Percentiles rank a stretch among this genome's conserved stretches.
Conservation (phyloP, 2,329 filamentous ascomycete genomes). For the Byssoonygena ceratinophila region DNA sequence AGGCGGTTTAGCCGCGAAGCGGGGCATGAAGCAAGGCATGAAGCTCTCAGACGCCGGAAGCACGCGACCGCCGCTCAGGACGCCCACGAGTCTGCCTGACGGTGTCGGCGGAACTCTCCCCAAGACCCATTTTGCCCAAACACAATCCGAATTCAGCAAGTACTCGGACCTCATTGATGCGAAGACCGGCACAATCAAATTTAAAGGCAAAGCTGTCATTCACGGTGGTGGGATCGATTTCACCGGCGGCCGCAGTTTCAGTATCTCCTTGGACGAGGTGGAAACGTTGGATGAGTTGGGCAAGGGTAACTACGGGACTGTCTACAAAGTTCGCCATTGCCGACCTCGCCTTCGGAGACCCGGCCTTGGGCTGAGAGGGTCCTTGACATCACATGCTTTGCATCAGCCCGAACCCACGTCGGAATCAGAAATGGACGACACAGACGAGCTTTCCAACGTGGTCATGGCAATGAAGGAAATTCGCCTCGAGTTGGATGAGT, state of each 20-base stretch:
- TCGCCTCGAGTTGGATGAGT: slow-evolving; percentile 84
- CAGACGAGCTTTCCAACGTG: slow-evolving; percentile 45
- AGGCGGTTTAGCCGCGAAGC: slow-evolving; percentile 39
- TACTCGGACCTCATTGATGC: slow-evolving; percentile 79
- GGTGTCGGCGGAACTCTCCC: slow-evolving; percentile 11
- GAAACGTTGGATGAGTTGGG: slow-evolving; percentile 87
- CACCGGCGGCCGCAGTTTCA: slow-evolving; percentile 76
- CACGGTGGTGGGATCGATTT: slow-evolving; percentile 88
- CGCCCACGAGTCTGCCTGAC: slow-evolving; percentile 13
- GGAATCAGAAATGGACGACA: slow-evolving; percentile 19
- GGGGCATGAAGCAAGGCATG: slow-evolving; percentile 38
- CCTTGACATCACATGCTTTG: slow-evolving; percentile 27
- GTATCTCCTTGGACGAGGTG: slow-evolving; percentile 89
- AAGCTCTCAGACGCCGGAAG: slow-evolving; percentile 41
- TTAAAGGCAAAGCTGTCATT: slow-evolving; percentile 84
- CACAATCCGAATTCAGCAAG: slow-evolving; percentile 50
- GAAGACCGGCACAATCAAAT: slow-evolving; percentile 81
- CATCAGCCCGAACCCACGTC: not conserved
- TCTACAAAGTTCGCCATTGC: slow-evolving; percentile 89
- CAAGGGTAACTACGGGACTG: slow-evolving; percentile 96
- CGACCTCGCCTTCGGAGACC: slow-evolving; percentile 54
- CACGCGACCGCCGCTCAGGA: slow-evolving; percentile 30
- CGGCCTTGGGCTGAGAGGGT: slow-evolving; percentile 49
- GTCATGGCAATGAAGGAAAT: slow-evolving; percentile 99
- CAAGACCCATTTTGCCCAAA: slow-evolving; percentile 12